Evolutionary conservation across 768 basidiomycete species (phyloP).

Genomic region (Boletus subcaerulescens): DNA sequence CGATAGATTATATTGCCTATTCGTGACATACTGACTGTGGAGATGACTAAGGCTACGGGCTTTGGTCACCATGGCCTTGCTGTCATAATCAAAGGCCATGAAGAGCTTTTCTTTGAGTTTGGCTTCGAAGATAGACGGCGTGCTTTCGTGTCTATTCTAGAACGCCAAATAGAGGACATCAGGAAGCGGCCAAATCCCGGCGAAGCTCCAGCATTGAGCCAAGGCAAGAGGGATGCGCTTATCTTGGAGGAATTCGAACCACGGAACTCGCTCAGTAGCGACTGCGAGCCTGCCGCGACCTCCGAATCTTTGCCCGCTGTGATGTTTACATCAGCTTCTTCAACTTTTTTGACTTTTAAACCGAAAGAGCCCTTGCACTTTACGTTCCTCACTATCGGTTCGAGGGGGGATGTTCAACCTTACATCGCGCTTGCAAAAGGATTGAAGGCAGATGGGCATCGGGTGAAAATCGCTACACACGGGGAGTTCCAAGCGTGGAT

Average conservation of each 20-base stretch:
- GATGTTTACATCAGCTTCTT: conserved; percentile 96
- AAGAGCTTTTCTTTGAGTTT: conserved; percentile 98
- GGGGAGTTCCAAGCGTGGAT: conserved; percentile 95
- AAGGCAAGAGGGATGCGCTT: conserved; percentile 66
- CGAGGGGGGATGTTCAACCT: conserved; percentile 95
- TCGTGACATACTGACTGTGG: conserved; percentile 78
- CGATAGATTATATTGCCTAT: conserved; percentile 92
- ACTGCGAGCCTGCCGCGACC: conserved; percentile 47
- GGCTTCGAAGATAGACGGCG: conserved; percentile 74
- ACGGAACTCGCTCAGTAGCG: conserved; percentile 32
- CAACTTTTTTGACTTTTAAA: conserved; percentile 96
- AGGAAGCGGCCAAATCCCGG: conserved; percentile 46
- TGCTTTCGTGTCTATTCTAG: conserved; percentile 71
- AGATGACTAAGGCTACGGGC: conserved; percentile 82
- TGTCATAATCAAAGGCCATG: conserved; percentile 90
- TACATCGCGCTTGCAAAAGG: conserved; percentile 96
- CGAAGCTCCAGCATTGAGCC: conserved; percentile 42
- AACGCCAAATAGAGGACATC: conserved; percentile 76
- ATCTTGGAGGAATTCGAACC: conserved; percentile 84
- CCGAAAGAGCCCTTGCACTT: conserved; percentile 82
- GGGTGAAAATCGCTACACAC: conserved; percentile 88
- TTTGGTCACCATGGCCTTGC: conserved; percentile 90
- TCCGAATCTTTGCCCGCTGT: conserved; percentile 78
- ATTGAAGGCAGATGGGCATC: conserved; percentile 85
- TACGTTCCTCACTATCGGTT: conserved; percentile 95